A percentile compares a stretch with the other conserved stretches of the same genome.
Evolutionary conservation across 1,284 basidiomycete species (phyloP).

Genomic region (Cutaneotrichosporon spelunceum): DNA sequence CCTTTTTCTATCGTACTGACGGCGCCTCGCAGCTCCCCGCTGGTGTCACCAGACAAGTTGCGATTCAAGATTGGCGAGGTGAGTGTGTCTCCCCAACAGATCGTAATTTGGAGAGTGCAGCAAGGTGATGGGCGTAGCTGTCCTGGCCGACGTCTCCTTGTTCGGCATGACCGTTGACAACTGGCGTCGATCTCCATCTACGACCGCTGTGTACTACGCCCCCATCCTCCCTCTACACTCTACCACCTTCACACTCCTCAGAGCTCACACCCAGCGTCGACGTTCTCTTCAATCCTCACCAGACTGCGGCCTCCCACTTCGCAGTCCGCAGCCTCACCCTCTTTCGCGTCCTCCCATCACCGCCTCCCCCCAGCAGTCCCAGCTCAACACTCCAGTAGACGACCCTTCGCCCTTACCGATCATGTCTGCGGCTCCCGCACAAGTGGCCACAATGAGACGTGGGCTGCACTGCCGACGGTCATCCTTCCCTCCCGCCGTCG

Average conservation of each 20-base stretch:
- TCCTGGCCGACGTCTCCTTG: background rate
- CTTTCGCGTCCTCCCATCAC: conserved; percentile 22
- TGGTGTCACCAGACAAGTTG: conserved; percentile 2
- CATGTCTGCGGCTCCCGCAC: conserved; percentile 18
- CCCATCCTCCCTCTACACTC: background rate
- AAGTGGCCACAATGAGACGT: conserved; percentile 20
- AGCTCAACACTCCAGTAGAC: background rate
- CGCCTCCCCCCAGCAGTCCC: background rate
- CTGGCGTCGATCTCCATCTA: background rate
- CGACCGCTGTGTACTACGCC: background rate
- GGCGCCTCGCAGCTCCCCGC: background rate
- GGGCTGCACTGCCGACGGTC: conserved; percentile 24
- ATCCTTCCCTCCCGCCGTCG: conserved; percentile 34
- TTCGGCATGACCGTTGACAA: background rate
- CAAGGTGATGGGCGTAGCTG: background rate
- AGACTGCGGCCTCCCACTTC: background rate
- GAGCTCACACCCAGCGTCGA: conserved; percentile 7
- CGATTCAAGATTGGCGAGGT: conserved; percentile 5
- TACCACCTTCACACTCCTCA: background rate
- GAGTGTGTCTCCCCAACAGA: background rate
- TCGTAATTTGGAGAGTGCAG: background rate
- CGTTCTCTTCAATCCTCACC: conserved; percentile 1
- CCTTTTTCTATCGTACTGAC: background rate
- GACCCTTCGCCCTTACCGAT: conserved; percentile 15
- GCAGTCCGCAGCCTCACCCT: conserved; percentile 15